These are phyloP conservation scores for Davidsoniella virescens DNA, from an alignment of 2,329 filamentous ascomycete species.

Conservation along the genomic window DNA sequence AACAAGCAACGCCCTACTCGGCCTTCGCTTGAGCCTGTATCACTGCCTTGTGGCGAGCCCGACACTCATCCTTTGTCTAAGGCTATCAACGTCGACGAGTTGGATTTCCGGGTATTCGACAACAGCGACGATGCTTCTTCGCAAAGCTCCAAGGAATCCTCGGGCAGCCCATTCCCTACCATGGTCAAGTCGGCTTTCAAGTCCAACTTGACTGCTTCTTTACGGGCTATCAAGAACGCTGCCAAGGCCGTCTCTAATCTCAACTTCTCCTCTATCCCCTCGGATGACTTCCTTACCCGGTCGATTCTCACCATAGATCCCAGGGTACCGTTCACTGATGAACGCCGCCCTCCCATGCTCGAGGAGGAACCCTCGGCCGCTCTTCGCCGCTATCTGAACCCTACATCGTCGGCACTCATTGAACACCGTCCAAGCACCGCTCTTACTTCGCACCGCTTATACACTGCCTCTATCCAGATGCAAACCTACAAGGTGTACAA, in stretches of 20 bases:
- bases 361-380: constrained; percentile 50
- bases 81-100: constrained; percentile 31
- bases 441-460: constrained; percentile 23
- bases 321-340: constrained; percentile 49
- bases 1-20: constrained; percentile 25
- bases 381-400: constrained; percentile 51
- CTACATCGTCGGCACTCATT: constrained; percentile 23
- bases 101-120: constrained; percentile 21
- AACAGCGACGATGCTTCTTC: constrained; percentile 12
- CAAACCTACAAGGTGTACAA: constrained; percentile 49
- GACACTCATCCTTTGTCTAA: constrained; percentile 36
- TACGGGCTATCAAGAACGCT: constrained; percentile 46
- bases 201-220: constrained; percentile 51
- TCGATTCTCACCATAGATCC: constrained; percentile 53
- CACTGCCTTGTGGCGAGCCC: constrained; percentile 35
- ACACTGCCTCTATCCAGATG: constrained; percentile 55
- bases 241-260: constrained; percentile 47
- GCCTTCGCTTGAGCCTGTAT: constrained; percentile 34
- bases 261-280: constrained; percentile 45
- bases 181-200: constrained; percentile 35
- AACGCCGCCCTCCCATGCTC: constrained; percentile 44
- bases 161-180: constrained; percentile 7
- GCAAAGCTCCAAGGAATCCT: background rate
- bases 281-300: constrained; percentile 50
- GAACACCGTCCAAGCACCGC: constrained; percentile 15